A percentile compares a stretch with the other conserved stretches of the same genome.
phyloP scores from a whole-genome alignment of 306 rosid species.

The Casuarina equisetifolia region DNA sequence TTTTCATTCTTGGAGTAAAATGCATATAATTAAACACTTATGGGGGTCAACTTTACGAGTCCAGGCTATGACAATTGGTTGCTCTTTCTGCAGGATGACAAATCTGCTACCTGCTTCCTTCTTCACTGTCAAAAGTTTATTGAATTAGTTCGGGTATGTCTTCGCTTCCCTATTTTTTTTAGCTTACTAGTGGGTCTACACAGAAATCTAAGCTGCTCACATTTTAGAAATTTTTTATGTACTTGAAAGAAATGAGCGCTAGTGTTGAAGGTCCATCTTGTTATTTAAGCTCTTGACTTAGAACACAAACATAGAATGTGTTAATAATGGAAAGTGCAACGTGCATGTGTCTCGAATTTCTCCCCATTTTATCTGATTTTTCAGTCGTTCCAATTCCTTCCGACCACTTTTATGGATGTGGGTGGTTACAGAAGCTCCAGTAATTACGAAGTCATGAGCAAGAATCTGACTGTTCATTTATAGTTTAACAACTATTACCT shows the following conservation, averaged over 20 bases:
- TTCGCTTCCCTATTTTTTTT: constrained; percentile 22
- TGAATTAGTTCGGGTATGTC: constrained; percentile 91
- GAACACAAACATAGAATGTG: too few species aligned
- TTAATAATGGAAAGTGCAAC: background rate
- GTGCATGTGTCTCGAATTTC: background rate
- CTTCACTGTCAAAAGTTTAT: constrained; percentile 95
- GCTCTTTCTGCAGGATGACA: constrained; percentile 72
- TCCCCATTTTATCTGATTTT: background rate
- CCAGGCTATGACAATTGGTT: constrained; percentile 22
- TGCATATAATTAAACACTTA: background rate
- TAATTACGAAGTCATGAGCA: background rate
- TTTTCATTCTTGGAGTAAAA: background rate
- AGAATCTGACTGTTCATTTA: background rate
- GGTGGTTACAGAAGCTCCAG: background rate
- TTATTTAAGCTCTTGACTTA: too few species aligned
- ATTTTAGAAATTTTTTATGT: background rate
- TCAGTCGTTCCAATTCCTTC: background rate
- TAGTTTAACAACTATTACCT: constrained; percentile 15
- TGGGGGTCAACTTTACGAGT: background rate
- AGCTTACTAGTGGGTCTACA: background rate
- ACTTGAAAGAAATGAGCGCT: background rate
- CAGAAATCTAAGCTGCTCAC: background rate
- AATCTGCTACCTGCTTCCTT: constrained; percentile 89
- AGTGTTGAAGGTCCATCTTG: background rate
- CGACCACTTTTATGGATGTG: background rate